phyloP scores from a whole-genome alignment of 2,329 filamentous ascomycete genomes.

The Xylariaceae sp. region DNA sequence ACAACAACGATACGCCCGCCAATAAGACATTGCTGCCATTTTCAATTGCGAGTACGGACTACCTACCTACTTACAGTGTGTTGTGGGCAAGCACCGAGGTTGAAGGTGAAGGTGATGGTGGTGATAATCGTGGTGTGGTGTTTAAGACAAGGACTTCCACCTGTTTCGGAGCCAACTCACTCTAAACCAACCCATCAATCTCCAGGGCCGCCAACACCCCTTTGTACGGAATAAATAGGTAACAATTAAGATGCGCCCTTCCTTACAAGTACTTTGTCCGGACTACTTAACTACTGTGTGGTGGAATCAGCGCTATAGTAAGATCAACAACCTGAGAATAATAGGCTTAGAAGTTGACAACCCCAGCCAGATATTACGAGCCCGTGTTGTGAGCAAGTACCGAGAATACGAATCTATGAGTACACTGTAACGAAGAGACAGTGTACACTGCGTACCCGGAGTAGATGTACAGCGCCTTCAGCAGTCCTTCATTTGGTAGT shows the following conservation, averaged over 20 bases:
- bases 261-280: background rate
- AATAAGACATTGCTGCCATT: background rate
- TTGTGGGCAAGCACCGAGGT: background rate
- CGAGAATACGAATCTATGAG: background rate
- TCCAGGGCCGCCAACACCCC: background rate
- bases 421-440: background rate
- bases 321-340: background rate
- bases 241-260: background rate
- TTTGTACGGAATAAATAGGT: background rate
- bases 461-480: background rate
- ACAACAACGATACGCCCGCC: background rate
- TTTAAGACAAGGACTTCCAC: background rate
- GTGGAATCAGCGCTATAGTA: background rate
- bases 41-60: too few species aligned
- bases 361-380: background rate
- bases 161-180: background rate
- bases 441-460: background rate
- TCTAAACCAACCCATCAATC: background rate
- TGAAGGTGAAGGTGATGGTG: background rate
- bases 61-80: too few species aligned
- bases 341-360: background rate
- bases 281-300: background rate
- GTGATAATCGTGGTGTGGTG: background rate
- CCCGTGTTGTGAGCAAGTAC: background rate
- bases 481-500: background rate